Base-by-base conservation (phyloP, 2,329 filamentous ascomycete genomes). In the Sclerotinia trifoliorum region DNA sequence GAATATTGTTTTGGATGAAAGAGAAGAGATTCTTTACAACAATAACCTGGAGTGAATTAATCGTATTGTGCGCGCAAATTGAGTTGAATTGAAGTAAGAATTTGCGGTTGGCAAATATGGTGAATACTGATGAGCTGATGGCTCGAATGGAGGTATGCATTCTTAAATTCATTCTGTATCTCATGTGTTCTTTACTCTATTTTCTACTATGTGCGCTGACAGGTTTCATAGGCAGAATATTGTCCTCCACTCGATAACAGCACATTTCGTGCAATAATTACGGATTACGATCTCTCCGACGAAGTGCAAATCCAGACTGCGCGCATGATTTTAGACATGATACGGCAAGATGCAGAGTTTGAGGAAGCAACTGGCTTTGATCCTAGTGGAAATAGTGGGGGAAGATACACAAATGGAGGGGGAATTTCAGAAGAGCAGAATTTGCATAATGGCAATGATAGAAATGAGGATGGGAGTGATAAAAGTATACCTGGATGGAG, bases 301-400 rank as follows among this genome's bases (percentile, higher is more conserved):
- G 74, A 83, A 0, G 77, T 80, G 0, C 81, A 88, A 54, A 80
- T 88, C 44, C 75, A 83, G 3, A 80, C 81, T 13, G 87, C 89
- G 3, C 84, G 85, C 42, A 76, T 80, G n/a, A 83, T 85, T 0
- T 82, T 97, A 1, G 83, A 90, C n/a, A 78, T 80, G 1, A 80
- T 97, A 19, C 90, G 90, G 64, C 81, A 86, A 42, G 81, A 85
- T 68, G 92, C 90, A 0, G 77, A 81, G 0, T 79, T 80, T 1
- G 90, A 95, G 76, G 91, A 95, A 75, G 85, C 88, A 21, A 88
- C 86, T 13, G 88, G 88, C 0, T 96, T 96, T 75, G 92, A 95
- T 72, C 86, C 91, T 0, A 92, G 90, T 44, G 92, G 90, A 3
- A 86, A 89, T 35, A 85, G 88, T 39, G 85, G 83, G 75, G 73